Evolutionary conservation across 108 stramenopile species (phyloP).

Genomic region (Cyclostephanos tholiformis): DNA sequence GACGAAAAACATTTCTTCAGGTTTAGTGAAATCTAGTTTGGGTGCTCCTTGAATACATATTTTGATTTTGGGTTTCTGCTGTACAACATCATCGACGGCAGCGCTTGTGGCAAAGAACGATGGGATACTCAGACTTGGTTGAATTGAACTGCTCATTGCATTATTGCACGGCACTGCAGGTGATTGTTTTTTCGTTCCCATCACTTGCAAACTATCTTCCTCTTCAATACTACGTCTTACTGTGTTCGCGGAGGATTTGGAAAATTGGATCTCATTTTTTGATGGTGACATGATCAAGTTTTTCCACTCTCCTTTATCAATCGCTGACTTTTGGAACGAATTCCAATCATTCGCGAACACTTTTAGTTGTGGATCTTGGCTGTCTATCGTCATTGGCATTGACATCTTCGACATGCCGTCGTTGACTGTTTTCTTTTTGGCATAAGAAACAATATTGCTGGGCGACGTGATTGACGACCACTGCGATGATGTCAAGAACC

Average conservation of each 20-base stretch:
- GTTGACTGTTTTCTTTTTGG: no score
- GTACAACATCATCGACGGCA: neutral
- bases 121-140: neutral
- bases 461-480: neutral
- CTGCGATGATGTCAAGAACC: neutral
- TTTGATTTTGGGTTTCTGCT: constrained; percentile 1
- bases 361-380: neutral
- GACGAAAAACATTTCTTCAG: neutral
- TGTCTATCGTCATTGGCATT: neutral
- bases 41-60: constrained; percentile 1
- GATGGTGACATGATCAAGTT: neutral
- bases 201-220: neutral
- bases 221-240: neutral
- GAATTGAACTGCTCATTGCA: neutral
- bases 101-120: neutral
- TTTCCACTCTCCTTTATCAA: neutral
- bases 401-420: neutral
- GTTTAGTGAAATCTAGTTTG: neutral
- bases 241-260: neutral
- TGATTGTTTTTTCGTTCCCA: neutral
- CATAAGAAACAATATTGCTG: no score
- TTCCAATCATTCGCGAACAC: neutral
- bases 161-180: neutral
- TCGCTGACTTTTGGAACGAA: neutral
- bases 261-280: neutral